phyloP scores from a whole-genome alignment of 495 filamentous ascomycete species.

The Penicillium cinerascens region DNA sequence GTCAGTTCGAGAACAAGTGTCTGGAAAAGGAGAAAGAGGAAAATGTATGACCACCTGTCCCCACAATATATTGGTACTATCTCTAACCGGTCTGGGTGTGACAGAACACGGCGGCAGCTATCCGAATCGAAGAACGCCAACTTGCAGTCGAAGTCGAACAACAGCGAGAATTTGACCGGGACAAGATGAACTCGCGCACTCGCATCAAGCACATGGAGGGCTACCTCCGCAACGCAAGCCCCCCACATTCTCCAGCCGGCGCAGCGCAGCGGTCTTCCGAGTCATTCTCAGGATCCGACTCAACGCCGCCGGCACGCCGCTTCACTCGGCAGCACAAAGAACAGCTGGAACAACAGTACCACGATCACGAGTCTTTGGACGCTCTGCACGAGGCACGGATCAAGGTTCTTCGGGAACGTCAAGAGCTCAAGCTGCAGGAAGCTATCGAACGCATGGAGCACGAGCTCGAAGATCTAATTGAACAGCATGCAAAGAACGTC shows the following conservation, averaged over 20 bases:
- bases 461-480: slow-evolving; percentile 55
- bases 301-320: slow-evolving; percentile 23
- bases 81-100: slow-evolving; percentile 19
- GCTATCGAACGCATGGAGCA: slow-evolving; percentile 60
- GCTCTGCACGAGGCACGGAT: slow-evolving; percentile 68
- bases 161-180: slow-evolving; percentile 54
- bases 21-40: slow-evolving; percentile 49
- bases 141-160: slow-evolving; percentile 66
- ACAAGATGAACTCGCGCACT: slow-evolving; percentile 58
- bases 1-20: slow-evolving; percentile 29
- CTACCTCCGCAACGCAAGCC: slow-evolving; percentile 61
- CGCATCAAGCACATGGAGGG: slow-evolving; percentile 77
- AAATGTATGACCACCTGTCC: slow-evolving; percentile 46
- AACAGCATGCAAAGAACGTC: slow-evolving; percentile 49
- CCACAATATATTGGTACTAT: not conserved
- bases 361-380: slow-evolving; percentile 64
- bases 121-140: slow-evolving; percentile 70
- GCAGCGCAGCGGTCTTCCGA: slow-evolving; percentile 14
- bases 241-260: slow-evolving; percentile 29
- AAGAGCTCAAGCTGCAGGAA: slow-evolving; percentile 65
- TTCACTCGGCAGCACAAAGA: slow-evolving; percentile 40
- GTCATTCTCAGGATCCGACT: slow-evolving; percentile 23
- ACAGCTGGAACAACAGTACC: slow-evolving; percentile 70
- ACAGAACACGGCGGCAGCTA: slow-evolving; percentile 46
- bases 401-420: slow-evolving; percentile 75